These are phyloP conservation scores for Populus simonii DNA, from an alignment of 345 rosid genomes.

Conservation along the genomic window DNA sequence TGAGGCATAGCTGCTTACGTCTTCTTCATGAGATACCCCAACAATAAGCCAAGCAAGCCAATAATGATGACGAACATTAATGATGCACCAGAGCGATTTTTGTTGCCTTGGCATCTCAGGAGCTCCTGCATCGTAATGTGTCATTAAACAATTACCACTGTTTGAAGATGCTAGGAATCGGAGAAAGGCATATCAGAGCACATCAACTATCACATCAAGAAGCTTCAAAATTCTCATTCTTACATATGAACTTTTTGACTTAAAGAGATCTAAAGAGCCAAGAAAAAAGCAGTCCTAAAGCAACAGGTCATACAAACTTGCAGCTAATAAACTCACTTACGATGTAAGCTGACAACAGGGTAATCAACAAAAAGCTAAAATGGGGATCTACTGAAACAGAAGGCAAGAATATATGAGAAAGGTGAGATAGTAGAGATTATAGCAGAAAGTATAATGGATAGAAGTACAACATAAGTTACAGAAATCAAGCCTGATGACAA, in stretches of 20 bases:
- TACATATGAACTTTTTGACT: background rate
- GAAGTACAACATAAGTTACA: background rate
- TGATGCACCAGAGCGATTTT: conserved; percentile 44
- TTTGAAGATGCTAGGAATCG: background rate
- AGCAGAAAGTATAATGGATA: background rate
- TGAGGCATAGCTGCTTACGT: conserved; percentile 19
- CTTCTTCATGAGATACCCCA: conserved; percentile 67
- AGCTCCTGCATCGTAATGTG: conserved; percentile 40
- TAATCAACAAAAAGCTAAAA: background rate
- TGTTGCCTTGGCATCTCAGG: conserved; percentile 46
- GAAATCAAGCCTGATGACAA: background rate
- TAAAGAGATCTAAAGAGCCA: background rate
- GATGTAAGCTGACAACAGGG: background rate
- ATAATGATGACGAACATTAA: conserved; percentile 49
- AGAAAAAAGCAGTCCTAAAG: background rate
- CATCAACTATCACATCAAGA: background rate
- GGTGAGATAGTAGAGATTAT: background rate
- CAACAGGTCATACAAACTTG: background rate
- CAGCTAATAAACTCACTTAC: background rate
- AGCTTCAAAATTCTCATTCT: background rate
- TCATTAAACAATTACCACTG: conserved; percentile 5
- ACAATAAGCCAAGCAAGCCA: conserved; percentile 55
- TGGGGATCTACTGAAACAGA: background rate
- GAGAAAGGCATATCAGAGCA: background rate
- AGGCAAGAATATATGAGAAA: background rate